Conservation (phyloP, 2,329 filamentous ascomycete genomes). For the Alternaria gansuensis region DNA sequence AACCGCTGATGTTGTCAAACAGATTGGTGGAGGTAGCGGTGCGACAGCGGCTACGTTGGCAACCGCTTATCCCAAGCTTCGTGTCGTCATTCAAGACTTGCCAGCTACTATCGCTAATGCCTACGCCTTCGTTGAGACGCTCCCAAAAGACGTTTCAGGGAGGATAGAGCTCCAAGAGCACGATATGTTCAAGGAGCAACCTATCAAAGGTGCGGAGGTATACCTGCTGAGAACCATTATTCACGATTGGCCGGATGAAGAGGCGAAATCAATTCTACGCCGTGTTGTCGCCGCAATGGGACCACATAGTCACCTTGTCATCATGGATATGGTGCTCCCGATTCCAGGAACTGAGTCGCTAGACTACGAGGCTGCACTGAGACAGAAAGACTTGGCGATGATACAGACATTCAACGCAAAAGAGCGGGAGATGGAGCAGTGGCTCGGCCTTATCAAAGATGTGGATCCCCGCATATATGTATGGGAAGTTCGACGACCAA, state of each 20-base stretch:
- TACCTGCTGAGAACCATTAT: slow-evolving; percentile 8
- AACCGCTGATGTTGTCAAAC: neutral
- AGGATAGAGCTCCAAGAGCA: slow-evolving; percentile 8
- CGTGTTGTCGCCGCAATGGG: neutral
- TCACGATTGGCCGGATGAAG: slow-evolving; percentile 3
- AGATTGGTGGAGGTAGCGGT: slow-evolving; percentile 1
- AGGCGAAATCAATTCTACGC: slow-evolving; percentile 3
- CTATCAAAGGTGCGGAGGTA: neutral
- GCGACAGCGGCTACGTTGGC: neutral
- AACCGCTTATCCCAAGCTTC: neutral
- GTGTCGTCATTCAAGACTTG: slow-evolving; percentile 1
- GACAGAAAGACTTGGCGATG: neutral
- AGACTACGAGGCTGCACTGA: neutral
- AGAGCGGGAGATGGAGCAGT: neutral
- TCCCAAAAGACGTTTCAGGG: slow-evolving; percentile 3
- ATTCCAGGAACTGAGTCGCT: neutral
- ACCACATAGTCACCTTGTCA: neutral
- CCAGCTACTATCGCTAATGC: neutral
- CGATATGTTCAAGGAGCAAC: slow-evolving; percentile 7
- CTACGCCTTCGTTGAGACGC: neutral
- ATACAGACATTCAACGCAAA: slow-evolving; percentile 1
- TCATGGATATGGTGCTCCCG: slow-evolving; percentile 1
- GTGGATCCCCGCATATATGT: neutral
- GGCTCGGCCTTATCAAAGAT: neutral
- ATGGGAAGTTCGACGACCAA: neutral